Evolutionary conservation across 2,329 filamentous ascomycete species (phyloP).

Genomic region (Escovopsis sp.): DNA sequence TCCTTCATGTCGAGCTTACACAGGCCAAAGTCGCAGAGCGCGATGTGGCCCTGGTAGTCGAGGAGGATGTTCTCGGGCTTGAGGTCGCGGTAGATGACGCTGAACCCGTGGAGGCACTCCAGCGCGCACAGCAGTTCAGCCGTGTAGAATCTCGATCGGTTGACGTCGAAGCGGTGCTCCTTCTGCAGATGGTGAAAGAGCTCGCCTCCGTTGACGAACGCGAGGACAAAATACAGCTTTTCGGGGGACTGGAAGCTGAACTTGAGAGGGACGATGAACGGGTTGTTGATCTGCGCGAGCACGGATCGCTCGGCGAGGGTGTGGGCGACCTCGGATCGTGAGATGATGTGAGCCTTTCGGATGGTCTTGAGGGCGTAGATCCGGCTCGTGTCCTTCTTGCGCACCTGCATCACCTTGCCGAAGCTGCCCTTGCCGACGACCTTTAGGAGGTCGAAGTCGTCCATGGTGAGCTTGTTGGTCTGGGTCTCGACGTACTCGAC

Average conservation of each 20-base stretch:
- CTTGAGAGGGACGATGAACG: constrained; percentile 96
- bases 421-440: constrained; percentile 97
- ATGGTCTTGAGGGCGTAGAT: constrained; percentile 99
- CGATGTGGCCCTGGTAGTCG: constrained; percentile 95
- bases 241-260: constrained; percentile 99
- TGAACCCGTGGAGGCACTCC: constrained; percentile 94
- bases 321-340: constrained; percentile 90
- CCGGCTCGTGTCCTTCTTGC: constrained; percentile 92
- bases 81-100: constrained; percentile 76
- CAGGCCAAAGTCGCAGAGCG: constrained; percentile 91
- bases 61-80: constrained; percentile 89
- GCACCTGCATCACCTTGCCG: constrained; percentile 98
- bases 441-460: constrained; percentile 94
- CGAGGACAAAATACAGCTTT: constrained; percentile 92
- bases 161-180: constrained; percentile 95
- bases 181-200: constrained; percentile 95
- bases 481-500: constrained; percentile 92
- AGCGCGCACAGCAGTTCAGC: constrained; percentile 90
- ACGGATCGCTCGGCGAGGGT: constrained; percentile 96
- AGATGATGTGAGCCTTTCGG: constrained; percentile 97
- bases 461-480: constrained; percentile 79
- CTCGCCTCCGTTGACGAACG: constrained; percentile 96
- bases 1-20: constrained; percentile 99
- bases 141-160: constrained; percentile 91
- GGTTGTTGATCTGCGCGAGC: constrained; percentile 97